These are phyloP conservation scores for Chlorella sp. DNA, from an alignment of 139 green algal genomes.

Conservation along the genomic window DNA sequence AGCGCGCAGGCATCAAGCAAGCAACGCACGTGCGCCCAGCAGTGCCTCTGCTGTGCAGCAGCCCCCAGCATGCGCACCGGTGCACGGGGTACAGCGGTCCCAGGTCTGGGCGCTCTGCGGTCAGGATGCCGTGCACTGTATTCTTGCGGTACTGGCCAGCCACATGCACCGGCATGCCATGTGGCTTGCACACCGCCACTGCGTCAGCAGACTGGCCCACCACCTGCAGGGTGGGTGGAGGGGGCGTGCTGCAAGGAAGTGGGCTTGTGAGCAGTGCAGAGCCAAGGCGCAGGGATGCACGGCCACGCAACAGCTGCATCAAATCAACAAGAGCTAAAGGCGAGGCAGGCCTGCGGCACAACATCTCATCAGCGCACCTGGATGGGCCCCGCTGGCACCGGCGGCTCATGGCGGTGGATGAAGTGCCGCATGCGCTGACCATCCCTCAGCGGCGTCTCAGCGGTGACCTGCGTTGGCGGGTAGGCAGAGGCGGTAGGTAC, in stretches of 20 bases:
- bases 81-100: slow-evolving; percentile 74
- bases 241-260: background rate
- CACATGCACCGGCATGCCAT: slow-evolving; percentile 89
- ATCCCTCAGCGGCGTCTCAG: slow-evolving; percentile 47
- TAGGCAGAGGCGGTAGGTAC: no score
- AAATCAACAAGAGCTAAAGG: no score
- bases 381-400: slow-evolving; percentile 61
- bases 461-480: slow-evolving; percentile 18
- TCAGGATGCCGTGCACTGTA: slow-evolving; percentile 85
- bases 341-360: no score
- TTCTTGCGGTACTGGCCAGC: slow-evolving; percentile 96
- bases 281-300: background rate
- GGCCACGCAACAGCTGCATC: no score
- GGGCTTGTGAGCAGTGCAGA: background rate
- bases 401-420: slow-evolving; percentile 91
- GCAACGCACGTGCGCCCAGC: no score
- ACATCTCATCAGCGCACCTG: background rate
- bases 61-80: background rate
- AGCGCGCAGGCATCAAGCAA: no score
- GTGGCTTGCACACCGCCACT: slow-evolving; percentile 85
- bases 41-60: no score
- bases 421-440: slow-evolving; percentile 76
- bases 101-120: slow-evolving; percentile 67
- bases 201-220: slow-evolving; percentile 38
- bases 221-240: slow-evolving; percentile 7